These are phyloP conservation scores for Xanthoparmelia taractica DNA, from an alignment of 495 filamentous ascomycete species.

Conservation along the genomic window DNA sequence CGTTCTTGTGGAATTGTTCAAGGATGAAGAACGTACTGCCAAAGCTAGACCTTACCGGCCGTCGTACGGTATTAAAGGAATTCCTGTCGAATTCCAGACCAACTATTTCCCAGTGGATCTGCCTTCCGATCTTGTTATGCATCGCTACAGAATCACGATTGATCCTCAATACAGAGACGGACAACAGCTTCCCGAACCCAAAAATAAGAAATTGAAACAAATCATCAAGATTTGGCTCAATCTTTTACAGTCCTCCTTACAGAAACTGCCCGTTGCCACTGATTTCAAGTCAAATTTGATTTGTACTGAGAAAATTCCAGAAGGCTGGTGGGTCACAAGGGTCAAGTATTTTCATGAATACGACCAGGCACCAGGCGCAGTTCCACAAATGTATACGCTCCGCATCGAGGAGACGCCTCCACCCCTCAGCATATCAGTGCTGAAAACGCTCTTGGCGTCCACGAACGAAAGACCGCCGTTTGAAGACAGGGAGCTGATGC, in stretches of 20 bases:
- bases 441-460: neutral
- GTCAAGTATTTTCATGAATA: neutral
- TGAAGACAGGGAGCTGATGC: neutral
- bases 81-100: neutral
- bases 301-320: neutral
- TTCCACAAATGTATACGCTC: neutral
- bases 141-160: neutral
- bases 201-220: neutral
- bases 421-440: neutral
- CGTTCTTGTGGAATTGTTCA: neutral
- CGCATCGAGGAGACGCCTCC: neutral
- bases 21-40: neutral
- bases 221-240: neutral
- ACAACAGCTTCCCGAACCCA: neutral
- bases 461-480: neutral
- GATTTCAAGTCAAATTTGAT: neutral
- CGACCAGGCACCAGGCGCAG: neutral
- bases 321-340: neutral
- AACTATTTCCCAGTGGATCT: neutral
- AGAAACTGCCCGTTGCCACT: neutral
- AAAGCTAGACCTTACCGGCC: neutral
- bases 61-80: neutral
- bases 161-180: neutral
- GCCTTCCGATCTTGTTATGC: neutral
- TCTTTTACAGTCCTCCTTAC: neutral